Base-by-base conservation (phyloP, 352 stramenopile species). In the Phytophthora pinifolia region DNA sequence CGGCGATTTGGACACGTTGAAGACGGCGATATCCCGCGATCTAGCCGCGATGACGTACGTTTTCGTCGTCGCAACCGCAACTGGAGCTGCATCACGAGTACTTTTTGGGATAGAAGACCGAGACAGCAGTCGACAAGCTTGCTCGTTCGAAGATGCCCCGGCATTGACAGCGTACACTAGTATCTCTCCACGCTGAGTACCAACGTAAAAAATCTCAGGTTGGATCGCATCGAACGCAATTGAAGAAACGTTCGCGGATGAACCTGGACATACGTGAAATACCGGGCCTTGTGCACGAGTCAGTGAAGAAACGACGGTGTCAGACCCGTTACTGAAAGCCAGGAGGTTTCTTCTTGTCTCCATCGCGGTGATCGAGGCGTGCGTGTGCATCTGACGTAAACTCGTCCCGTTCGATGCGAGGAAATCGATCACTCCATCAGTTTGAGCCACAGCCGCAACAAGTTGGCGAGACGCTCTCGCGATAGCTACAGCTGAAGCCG, bases 331-430 rank as follows among this genome's bases (percentile, higher is more conserved):
- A 9, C 37, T 71, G 32, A 89, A 79, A 5, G 67, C 79, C 0
- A 87, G 12, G 0, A 80, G 29, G 37, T 78, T 72, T 3, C 76
- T 60, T 9, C 65, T 58, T 1, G 61, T 70, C n/a, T 66, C 65
- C 30, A 89, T 58, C 0, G 48, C 60, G 37, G 54, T 22, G 7
- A 64, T 65, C 8, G 47, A 42, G 4, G 71, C 35, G 5, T 60
- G 50, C 9, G 62, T 72, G 4, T 59, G 36, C 10, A 82, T 22
- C 13, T 70, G 55, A 15, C 76, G 74, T 4, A 89, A 46, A 27
- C 57, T 49, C 4, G 74, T 79, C 12, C 79, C 76, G 41, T 89
- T 89, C 5, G 65, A 22, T 0, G 74, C 54, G 18, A 79, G 57
- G 25, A 87, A 63, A 3, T 55, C 4, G n/a, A 77, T 18, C 8